phyloP scores from a whole-genome alignment of 257 asterid genomes.

The Handroanthus guayacan region DNA sequence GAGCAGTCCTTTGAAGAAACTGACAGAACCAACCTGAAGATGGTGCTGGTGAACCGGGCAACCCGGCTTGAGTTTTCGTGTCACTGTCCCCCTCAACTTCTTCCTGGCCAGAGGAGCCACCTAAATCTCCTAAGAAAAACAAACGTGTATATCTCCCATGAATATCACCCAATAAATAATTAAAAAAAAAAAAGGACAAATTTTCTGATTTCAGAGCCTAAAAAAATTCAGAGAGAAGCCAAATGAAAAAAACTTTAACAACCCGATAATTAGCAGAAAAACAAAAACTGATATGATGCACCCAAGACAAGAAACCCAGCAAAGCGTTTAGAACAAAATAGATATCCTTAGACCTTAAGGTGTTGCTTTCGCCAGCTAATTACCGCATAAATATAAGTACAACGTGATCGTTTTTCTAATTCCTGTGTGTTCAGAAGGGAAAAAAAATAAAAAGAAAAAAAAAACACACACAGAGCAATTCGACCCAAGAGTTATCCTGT shows the following conservation, averaged over 20 bases:
- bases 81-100: conserved; percentile 81
- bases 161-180: neutral
- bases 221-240: conserved; percentile 10
- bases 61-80: conserved; percentile 67
- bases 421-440: no score
- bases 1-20: conserved; percentile 99
- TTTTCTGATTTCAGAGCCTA: neutral
- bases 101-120: conserved; percentile 69
- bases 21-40: conserved; percentile 99
- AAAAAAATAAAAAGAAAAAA: neutral
- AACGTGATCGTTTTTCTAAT: neutral
- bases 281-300: neutral
- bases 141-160: neutral
- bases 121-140: conserved; percentile 71
- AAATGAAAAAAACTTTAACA: neutral
- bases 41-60: conserved; percentile 85
- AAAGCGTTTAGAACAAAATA: neutral
- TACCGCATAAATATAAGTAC: neutral
- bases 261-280: neutral
- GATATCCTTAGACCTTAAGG: no score
- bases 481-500: neutral
- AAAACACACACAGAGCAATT: neutral
- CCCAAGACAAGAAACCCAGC: neutral
- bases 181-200: neutral
- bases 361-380: conserved; percentile 14